Conservation (phyloP, 345 rosid species). For the Populus euphratica region DNA sequence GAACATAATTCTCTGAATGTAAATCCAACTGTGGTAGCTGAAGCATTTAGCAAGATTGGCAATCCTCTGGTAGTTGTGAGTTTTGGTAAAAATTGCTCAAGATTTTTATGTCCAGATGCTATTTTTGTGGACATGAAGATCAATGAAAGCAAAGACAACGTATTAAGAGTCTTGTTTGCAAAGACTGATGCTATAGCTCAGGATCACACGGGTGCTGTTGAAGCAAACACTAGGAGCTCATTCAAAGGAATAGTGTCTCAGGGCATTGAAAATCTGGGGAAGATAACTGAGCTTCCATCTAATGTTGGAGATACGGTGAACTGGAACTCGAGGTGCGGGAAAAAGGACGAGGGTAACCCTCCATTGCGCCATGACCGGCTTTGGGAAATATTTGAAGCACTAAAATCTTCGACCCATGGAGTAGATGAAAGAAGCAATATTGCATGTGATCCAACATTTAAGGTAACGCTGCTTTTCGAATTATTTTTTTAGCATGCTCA, state of each 20-base stretch:
- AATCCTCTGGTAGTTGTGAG: constrained; percentile 37
- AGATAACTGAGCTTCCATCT: constrained; percentile 1
- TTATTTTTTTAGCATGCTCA: background rate
- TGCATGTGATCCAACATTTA: background rate
- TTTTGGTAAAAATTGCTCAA: background rate
- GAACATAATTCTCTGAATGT: background rate
- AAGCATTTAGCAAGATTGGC: constrained; percentile 26
- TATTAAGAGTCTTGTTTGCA: constrained; percentile 25
- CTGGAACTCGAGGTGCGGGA: background rate
- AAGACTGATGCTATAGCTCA: background rate
- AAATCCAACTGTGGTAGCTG: constrained; percentile 13
- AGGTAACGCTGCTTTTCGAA: background rate
- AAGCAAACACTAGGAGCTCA: background rate
- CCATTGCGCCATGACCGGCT: background rate
- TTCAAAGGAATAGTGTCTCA: background rate
- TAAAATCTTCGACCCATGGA: background rate
- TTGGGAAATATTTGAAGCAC: constrained; percentile 13
- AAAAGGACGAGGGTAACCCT: background rate
- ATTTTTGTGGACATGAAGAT: constrained; percentile 33
- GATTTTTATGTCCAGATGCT: constrained; percentile 10
- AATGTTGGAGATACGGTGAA: background rate
- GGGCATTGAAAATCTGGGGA: background rate
- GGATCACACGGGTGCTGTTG: background rate
- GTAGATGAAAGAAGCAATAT: background rate
- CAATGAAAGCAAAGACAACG: constrained; percentile 22